Percentiles rank a stretch among this genome's conserved stretches.
These are phyloP conservation scores for Naganishia albida DNA, from an alignment of 1,284 basidiomycete genomes.

Conservation along the genomic window DNA sequence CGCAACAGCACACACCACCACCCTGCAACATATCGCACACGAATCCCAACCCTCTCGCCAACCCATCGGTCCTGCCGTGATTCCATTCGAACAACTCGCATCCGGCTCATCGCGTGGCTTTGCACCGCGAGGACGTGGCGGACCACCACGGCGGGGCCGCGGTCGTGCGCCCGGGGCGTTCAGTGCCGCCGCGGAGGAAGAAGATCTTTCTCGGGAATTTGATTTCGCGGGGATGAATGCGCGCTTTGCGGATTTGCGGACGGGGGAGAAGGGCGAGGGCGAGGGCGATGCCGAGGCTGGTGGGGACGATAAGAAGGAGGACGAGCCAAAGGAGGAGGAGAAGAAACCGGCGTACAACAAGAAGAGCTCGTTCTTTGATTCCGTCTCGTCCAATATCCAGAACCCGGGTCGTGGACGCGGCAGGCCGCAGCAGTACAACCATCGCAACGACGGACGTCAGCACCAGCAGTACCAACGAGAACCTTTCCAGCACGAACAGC, in stretches of 20 bases:
- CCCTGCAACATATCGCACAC: conserved; percentile 7
- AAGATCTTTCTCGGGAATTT: conserved; percentile 26
- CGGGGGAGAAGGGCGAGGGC: not conserved
- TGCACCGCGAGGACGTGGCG: not conserved
- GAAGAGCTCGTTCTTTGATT: conserved; percentile 36
- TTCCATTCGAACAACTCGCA: conserved; percentile 28
- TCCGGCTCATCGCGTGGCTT: conserved; percentile 4
- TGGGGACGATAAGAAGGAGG: not conserved
- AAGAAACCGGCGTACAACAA: conserved; percentile 33
- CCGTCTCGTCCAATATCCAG: conserved; percentile 32
- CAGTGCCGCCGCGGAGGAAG: conserved; percentile 1
- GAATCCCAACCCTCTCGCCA: conserved; percentile 2
- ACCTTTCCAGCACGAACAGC: not conserved
- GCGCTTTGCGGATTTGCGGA: conserved; percentile 30
- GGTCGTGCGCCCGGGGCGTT: conserved; percentile 21
- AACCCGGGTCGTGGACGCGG: conserved; percentile 1
- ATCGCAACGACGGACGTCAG: not conserved
- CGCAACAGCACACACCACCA: conserved; percentile 13
- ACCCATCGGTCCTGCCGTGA: conserved; percentile 15
- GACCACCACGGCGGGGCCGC: not conserved
- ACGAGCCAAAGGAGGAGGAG: conserved; percentile 4
- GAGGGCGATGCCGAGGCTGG: not conserved
- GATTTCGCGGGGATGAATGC: conserved; percentile 35
- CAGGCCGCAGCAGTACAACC: not conserved
- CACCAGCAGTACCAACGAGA: not conserved